Evolutionary conservation across 768 basidiomycete genomes (phyloP).

Genomic region (Leccinum subgranulosum): DNA sequence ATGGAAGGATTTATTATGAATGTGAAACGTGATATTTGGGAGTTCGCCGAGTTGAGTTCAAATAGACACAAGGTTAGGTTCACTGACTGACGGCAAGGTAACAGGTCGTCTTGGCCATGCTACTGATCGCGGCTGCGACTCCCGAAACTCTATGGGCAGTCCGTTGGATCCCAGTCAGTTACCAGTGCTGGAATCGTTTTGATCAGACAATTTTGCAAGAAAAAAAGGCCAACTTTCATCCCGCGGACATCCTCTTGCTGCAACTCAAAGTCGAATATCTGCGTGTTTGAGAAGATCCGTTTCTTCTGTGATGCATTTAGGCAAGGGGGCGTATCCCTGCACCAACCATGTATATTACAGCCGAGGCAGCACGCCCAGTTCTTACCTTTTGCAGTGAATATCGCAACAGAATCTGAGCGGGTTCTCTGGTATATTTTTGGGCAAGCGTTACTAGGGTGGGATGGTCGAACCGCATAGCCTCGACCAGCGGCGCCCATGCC

Average conservation of each 20-base stretch:
- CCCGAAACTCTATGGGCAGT: constrained; percentile 5
- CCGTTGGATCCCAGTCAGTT: constrained; percentile 8
- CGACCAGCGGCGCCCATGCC: constrained; percentile 36
- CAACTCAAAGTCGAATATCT: constrained; percentile 65
- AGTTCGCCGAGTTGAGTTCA: neutral
- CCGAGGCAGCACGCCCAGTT: neutral
- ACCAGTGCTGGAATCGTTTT: neutral
- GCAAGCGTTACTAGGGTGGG: constrained; percentile 46
- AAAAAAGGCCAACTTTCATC: constrained; percentile 37
- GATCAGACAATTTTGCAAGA: neutral
- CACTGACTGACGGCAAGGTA: neutral
- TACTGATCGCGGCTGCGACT: neutral
- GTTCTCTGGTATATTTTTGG: constrained; percentile 51
- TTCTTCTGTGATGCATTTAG: constrained; percentile 54
- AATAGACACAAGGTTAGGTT: constrained; percentile 21
- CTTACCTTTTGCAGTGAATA: constrained; percentile 67
- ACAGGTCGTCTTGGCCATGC: constrained; percentile 3
- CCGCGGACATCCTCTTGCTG: constrained; percentile 46
- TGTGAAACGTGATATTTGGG: neutral
- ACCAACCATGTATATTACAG: neutral
- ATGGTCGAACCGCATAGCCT: constrained; percentile 61
- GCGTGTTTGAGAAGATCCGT: constrained; percentile 55
- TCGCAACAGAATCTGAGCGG: constrained; percentile 56
- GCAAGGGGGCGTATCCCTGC: constrained; percentile 51
- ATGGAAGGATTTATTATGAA: neutral